A percentile compares a stretch with the other conserved stretches of the same genome.
Evolutionary conservation across 2,329 filamentous ascomycete genomes (phyloP).

Genomic region (Beauveria brongniartii): DNA sequence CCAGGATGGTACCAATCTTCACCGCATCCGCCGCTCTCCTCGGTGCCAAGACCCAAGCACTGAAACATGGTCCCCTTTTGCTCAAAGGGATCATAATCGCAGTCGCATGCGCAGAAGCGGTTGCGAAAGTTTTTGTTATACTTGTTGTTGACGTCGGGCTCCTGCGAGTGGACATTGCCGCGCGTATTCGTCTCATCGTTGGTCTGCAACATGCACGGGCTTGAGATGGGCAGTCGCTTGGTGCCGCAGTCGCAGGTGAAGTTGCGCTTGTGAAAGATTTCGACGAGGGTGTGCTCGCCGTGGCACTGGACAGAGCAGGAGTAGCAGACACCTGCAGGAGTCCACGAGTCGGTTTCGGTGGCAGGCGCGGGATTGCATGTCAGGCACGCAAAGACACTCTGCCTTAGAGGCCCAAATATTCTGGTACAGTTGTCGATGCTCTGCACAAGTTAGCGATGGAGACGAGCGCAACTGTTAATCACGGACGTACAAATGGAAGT

Average conservation of each 20-base stretch:
- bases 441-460: constrained; percentile 36
- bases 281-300: constrained; percentile 87
- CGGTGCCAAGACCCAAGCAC: constrained; percentile 75
- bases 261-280: constrained; percentile 91
- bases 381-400: constrained; percentile 84
- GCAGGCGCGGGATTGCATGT: constrained; percentile 81
- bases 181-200: constrained; percentile 67
- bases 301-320: constrained; percentile 96
- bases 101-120: constrained; percentile 80
- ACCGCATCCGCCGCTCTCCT: constrained; percentile 79
- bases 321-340: constrained; percentile 80
- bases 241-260: constrained; percentile 97
- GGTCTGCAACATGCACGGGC: constrained; percentile 67
- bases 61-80: constrained; percentile 99
- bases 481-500: constrained; percentile 68
- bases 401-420: constrained; percentile 77
- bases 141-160: constrained; percentile 63
- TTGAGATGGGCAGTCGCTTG: constrained; percentile 61
- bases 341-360: constrained; percentile 42
- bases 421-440: constrained; percentile 92
- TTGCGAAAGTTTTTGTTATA: constrained; percentile 98
- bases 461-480: neutral
- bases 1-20: constrained; percentile 98
- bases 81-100: constrained; percentile 78
- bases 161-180: constrained; percentile 68